Percentiles rank a stretch among this genome's conserved stretches.
These are phyloP conservation scores for Simmondsia chinensis DNA, from an alignment of 148 eudicot genomes.

Conservation along the genomic window DNA sequence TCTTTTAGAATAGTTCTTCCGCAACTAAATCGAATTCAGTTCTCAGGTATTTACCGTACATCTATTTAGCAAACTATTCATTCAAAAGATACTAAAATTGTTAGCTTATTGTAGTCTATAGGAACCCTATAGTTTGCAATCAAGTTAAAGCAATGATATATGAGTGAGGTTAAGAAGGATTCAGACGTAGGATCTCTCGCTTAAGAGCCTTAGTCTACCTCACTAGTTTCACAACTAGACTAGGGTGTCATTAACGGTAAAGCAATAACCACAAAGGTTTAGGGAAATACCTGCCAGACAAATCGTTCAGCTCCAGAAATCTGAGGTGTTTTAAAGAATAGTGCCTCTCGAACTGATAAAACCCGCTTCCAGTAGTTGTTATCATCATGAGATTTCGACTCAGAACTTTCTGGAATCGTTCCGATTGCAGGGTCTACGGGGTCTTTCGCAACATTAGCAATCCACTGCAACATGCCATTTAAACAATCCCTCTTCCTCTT, in stretches of 20 bases:
- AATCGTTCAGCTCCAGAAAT: conserved; percentile 24
- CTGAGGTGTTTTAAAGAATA: conserved; percentile 29
- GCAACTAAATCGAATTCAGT: too few species aligned
- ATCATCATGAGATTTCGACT: conserved; percentile 48
- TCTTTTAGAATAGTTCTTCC: too few species aligned
- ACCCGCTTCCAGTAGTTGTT: conserved; percentile 64
- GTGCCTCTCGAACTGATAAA: conserved; percentile 44
- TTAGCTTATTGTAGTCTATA: too few species aligned
- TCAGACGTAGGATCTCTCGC: too few species aligned
- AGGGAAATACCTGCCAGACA: conserved; percentile 34
- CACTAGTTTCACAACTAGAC: not conserved
- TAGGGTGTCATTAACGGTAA: not conserved
- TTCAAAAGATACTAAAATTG: too few species aligned
- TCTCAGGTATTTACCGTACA: too few species aligned
- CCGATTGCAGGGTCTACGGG: conserved; percentile 53
- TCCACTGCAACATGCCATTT: conserved; percentile 41
- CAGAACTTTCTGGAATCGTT: conserved; percentile 43
- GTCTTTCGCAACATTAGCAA: conserved; percentile 51
- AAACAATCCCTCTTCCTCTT: conserved; percentile 44
- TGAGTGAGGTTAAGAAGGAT: too few species aligned
- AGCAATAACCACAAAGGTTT: not conserved
- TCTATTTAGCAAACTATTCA: too few species aligned
- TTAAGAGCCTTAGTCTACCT: too few species aligned
- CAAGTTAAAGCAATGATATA: too few species aligned
- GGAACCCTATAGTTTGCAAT: too few species aligned